Evolutionary conservation across 2,329 filamentous ascomycete genomes (phyloP), one percentile per base, ranked within the genome.

Genomic region (Eutypella sp.): DNA sequence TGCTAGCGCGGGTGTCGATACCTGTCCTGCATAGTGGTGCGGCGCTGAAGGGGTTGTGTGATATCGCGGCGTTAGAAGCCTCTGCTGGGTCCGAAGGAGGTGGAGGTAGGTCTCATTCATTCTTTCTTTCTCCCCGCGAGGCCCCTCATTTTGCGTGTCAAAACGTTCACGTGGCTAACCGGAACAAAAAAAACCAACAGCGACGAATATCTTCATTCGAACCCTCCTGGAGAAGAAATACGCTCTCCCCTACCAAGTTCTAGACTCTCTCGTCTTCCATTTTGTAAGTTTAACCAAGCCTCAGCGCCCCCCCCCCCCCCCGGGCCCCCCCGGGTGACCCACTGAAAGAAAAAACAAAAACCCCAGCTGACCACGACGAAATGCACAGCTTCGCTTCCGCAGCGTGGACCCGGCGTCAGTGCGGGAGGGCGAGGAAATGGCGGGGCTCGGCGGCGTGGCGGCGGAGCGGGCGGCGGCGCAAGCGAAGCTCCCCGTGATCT

Each of bases 201-300:
- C 91, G 4, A 93, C 91, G 50, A 97, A 96, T 68, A 86, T 96
- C 57, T 95, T 99, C 68, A 95, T 99, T 70, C 89, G 89, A 62
- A 84, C 89, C 1, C 78, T 99, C 31, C 74, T 99, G 4, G 92
- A 96, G 68, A 99, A 99, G 78, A 95, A 95, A 63, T 97, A 99
- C 58, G 93, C 93, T 0, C 74, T 99, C 10, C 93, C 92, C 0
- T 96, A 87, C 71, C 92, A 95, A 67, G 92, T 96, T 44, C 84
- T 99, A 41, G 93, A 99, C 58, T 85, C 90, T 2, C 74, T 97
- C 2, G 93, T 99, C 9, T 97, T 97, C 72, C 92, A 99, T 67
- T 99, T 99, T 24, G 36, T 39, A 39, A 39, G 36, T 39, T 9
- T 19, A 33, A 22, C 1, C 16, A 37, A 16, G 34, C 34, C 10